Base-by-base conservation (phyloP, 2,329 filamentous ascomycete genomes). In the Penicillium sp. region DNA sequence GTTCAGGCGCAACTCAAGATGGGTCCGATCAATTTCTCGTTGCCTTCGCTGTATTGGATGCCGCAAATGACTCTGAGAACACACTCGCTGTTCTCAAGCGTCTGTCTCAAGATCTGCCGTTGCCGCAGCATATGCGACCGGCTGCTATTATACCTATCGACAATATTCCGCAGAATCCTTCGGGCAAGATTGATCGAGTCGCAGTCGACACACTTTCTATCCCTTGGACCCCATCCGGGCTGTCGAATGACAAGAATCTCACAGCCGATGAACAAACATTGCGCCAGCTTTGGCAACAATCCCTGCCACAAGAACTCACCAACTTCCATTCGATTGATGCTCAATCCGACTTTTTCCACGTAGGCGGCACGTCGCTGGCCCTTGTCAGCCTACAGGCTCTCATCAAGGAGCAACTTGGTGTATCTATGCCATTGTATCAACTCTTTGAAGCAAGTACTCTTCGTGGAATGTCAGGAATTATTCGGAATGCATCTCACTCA, bases 81-180 rank as follows among this genome's bases (percentile, higher is more conserved):
- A 7, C n/a, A 9, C 16, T 10, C n/a, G 26, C 10, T 7, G 45
- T 56, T 18, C 41, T 77, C 10, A 29, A 51, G 2, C 61, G 70
- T 1, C 66, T 69, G 10, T 58, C 68, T 1, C 63, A 68, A 3
- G 43, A 65, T 7, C 32, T 76, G 26, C 63, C 67, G 1, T 18
- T 75, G 4, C 73, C 74, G 7, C 60, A 53, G 29, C 73, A 74
- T 54, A 76, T 76, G 75, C 45, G 59, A 32, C 73, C 74, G 0
- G 64, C 65, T 16, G 51, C 64, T 7, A 56, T 67, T 0, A 58
- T 74, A n/a, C 52, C 64, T 0, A 13, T 71, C 1, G 47, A 62
- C 1, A 38, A 14, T 1, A 26, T 75, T 7, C 72, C 72, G 2
- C 49, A 67, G 2, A 73, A 45, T 11, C 51, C 50, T 1, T 65